A percentile compares a stretch with the other conserved stretches of the same genome.
Conservation (phyloP, 495 filamentous ascomycete genomes). For the Daldinia grandis region DNA sequence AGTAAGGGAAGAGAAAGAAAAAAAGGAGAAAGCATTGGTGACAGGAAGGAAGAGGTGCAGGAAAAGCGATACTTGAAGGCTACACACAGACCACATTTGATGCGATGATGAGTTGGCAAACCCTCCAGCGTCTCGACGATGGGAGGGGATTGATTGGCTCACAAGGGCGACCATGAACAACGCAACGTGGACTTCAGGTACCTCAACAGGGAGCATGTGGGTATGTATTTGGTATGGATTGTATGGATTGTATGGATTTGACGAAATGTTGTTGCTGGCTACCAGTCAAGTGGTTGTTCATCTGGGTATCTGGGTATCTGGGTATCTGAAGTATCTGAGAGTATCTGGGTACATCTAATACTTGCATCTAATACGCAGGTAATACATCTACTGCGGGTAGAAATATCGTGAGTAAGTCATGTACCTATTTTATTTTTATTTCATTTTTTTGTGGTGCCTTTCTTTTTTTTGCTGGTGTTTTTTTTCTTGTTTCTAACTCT, state of each 20-base stretch:
- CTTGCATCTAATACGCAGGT: background rate
- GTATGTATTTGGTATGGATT: slow-evolving; percentile 28
- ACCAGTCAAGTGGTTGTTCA: slow-evolving; percentile 30
- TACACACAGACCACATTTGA: slow-evolving; percentile 58
- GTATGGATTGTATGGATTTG: slow-evolving; percentile 22
- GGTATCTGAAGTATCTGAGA: no score
- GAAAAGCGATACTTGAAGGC: slow-evolving; percentile 46
- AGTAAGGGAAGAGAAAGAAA: slow-evolving; percentile 17
- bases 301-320: background rate
- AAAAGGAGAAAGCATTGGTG: slow-evolving; percentile 26
- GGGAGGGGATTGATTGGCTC: slow-evolving; percentile 47
- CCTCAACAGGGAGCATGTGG: slow-evolving; percentile 39
- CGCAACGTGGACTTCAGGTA: slow-evolving; percentile 49
- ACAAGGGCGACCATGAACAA: slow-evolving; percentile 38
- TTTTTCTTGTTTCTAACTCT: background rate
- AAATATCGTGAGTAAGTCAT: slow-evolving; percentile 13
- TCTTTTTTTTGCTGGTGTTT: background rate
- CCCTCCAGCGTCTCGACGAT: slow-evolving; percentile 46
- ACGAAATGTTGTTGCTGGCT: slow-evolving; percentile 23
- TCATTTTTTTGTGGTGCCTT: slow-evolving; percentile 6
- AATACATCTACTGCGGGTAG: slow-evolving; percentile 11
- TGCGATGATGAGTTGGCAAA: slow-evolving; percentile 58
- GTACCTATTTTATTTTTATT: slow-evolving; percentile 17
- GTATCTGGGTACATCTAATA: background rate
- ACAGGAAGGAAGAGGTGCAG: slow-evolving; percentile 37